Evolutionary conservation across 257 asterid species (phyloP).

Genomic region (Primulina tabacum): DNA sequence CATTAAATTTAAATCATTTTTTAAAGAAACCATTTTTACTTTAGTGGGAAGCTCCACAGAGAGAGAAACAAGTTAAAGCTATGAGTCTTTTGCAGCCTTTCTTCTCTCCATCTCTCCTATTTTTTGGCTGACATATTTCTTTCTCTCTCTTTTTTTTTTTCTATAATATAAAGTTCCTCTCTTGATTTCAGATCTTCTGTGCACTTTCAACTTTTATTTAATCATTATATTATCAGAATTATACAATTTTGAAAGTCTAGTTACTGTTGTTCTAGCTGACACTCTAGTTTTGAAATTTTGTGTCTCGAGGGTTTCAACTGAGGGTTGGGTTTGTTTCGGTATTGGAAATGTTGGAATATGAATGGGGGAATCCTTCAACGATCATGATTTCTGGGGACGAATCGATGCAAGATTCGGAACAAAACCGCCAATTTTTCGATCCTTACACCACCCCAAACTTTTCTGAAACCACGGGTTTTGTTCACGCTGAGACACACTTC

Average conservation of each 20-base stretch:
- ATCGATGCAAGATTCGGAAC: slow-evolving; percentile 42
- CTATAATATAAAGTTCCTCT: slow-evolving; percentile 25
- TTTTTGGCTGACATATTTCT: slow-evolving; percentile 74
- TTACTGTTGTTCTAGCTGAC: slow-evolving; percentile 9
- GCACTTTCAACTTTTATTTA: slow-evolving; percentile 23
- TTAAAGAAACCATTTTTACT: slow-evolving; percentile 16
- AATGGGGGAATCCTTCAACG: slow-evolving; percentile 77
- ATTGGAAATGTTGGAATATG: slow-evolving; percentile 66
- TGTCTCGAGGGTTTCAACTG: slow-evolving; percentile 2
- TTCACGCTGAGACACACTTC: slow-evolving; percentile 51
- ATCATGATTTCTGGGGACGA: slow-evolving; percentile 68
- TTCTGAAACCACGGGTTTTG: slow-evolving; percentile 19
- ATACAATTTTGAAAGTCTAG: background rate
- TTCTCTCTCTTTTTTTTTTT: slow-evolving; percentile 25
- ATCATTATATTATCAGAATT: too few relatives aligned
- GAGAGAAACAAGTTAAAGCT: slow-evolving; percentile 26
- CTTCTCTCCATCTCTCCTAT: slow-evolving; percentile 50
- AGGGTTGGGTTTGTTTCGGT: background rate
- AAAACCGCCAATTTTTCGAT: slow-evolving; percentile 24
- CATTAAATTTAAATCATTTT: slow-evolving; percentile 21
- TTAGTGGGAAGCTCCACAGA: slow-evolving; percentile 22
- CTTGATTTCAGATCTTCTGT: slow-evolving; percentile 41
- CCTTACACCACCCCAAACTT: slow-evolving; percentile 15
- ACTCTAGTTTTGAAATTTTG: slow-evolving; percentile 13
- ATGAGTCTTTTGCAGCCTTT: slow-evolving; percentile 56